These are phyloP conservation scores for Botrytis porri DNA, from an alignment of 2,329 filamentous ascomycete genomes.

Conservation along the genomic window DNA sequence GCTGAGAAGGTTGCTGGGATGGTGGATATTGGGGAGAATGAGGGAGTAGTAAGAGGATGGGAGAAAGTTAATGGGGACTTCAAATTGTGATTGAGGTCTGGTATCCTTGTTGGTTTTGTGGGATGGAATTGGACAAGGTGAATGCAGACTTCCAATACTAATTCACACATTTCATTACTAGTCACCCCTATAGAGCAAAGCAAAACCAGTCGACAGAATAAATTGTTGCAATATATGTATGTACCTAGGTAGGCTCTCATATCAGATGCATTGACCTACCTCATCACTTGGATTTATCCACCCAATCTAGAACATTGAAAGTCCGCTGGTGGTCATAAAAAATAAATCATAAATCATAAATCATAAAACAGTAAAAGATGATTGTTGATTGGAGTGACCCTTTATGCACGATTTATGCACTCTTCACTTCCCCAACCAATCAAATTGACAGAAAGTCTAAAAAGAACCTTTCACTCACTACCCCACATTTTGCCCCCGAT, in stretches of 20 bases:
- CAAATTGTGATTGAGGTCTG: constrained; percentile 29
- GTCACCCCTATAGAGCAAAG: neutral
- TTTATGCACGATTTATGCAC: neutral
- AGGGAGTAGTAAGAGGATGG: constrained; percentile 25
- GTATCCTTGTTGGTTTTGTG: neutral
- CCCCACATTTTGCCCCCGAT: constrained; percentile 22
- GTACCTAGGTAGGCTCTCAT: neutral
- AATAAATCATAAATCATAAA: too few relatives aligned
- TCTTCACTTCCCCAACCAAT: constrained; percentile 1
- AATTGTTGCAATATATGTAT: neutral
- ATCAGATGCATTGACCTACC: neutral
- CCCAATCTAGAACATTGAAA: neutral
- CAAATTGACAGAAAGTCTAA: neutral
- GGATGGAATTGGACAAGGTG: neutral
- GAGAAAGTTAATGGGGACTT: constrained; percentile 39
- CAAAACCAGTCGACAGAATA: neutral
- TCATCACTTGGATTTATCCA: neutral
- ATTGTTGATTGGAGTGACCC: constrained; percentile 2
- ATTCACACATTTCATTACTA: neutral
- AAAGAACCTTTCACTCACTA: neutral
- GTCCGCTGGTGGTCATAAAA: too few relatives aligned
- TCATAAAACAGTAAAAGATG: neutral
- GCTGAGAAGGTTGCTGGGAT: constrained; percentile 63
- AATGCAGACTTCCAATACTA: neutral
- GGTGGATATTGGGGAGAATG: constrained; percentile 4